phyloP scores from a whole-genome alignment of 345 rosid genomes.

The Citrus australasica region DNA sequence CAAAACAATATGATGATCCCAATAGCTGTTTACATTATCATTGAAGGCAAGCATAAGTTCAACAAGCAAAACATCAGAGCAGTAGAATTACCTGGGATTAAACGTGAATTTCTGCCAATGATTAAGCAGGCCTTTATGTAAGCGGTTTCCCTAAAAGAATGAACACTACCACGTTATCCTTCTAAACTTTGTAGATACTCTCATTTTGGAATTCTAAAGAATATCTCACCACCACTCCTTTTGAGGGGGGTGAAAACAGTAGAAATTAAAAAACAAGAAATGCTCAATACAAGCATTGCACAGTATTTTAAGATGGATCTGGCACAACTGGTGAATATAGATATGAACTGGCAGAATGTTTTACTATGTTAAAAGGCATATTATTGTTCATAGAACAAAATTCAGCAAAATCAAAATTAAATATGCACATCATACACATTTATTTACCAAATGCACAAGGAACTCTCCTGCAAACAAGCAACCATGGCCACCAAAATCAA shows the following conservation, averaged over 20 bases:
- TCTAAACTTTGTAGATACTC: neutral
- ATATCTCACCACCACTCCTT: neutral
- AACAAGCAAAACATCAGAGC: neutral
- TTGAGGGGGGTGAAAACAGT: neutral
- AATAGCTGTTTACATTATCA: neutral
- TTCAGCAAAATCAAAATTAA: slow-evolving; percentile 1
- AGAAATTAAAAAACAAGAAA: neutral
- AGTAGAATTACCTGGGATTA: slow-evolving; percentile 76
- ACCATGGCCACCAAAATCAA: neutral
- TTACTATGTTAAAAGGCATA: neutral
- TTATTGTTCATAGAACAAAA: neutral
- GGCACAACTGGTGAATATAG: neutral
- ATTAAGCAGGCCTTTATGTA: slow-evolving; percentile 78
- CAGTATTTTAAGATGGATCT: neutral
- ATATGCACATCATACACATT: neutral
- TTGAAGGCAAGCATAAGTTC: neutral
- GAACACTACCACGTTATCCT: neutral
- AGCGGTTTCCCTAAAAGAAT: slow-evolving; percentile 68
- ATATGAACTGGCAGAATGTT: neutral
- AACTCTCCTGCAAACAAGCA: neutral
- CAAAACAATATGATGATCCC: neutral
- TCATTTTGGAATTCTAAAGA: neutral
- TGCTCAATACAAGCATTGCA: neutral
- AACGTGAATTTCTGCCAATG: slow-evolving; percentile 97
- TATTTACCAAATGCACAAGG: neutral